Percentiles rank a stretch among this genome's conserved stretches.
phyloP scores from a whole-genome alignment of 805 yeast species.

The Sugiyamaella boreocaroliniensis region DNA sequence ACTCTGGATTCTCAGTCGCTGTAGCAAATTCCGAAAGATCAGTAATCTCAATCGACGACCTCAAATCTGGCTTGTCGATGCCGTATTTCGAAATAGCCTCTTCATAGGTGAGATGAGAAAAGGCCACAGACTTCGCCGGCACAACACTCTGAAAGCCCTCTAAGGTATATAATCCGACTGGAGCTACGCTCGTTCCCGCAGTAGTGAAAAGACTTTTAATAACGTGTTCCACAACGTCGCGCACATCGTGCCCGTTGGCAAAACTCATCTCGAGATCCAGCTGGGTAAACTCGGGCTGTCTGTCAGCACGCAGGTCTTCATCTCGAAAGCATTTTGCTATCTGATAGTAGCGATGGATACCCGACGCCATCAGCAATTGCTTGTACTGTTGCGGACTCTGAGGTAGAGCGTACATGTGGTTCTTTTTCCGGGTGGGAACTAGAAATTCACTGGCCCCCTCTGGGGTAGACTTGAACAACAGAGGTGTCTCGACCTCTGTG shows the following conservation, averaged over 20 bases:
- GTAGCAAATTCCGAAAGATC: constrained; percentile 41
- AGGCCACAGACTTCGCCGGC: constrained; percentile 1
- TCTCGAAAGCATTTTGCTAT: constrained; percentile 93
- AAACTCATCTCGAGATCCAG: constrained; percentile 93
- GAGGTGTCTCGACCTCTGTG: constrained; percentile 86
- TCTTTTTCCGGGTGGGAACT: constrained; percentile 73
- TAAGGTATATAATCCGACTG: constrained; percentile 29
- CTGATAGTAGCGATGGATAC: constrained; percentile 79
- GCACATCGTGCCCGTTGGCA: constrained; percentile 63
- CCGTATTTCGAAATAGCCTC: constrained; percentile 74
- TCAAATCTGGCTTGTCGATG: constrained; percentile 89
- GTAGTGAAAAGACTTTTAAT: constrained; percentile 32
- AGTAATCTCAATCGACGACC: constrained; percentile 44
- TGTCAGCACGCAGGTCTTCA: constrained; percentile 87
- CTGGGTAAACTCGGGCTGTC: constrained; percentile 98
- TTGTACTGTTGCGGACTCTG: constrained; percentile 98
- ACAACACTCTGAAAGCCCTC: constrained; percentile 8
- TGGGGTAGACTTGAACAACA: constrained; percentile 90
- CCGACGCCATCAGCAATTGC: constrained; percentile 91
- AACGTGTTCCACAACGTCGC: constrained; percentile 51
- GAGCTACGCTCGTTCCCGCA: constrained; percentile 28
- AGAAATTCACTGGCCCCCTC: constrained; percentile 96
- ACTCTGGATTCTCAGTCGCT: constrained; percentile 37
- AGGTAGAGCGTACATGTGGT: constrained; percentile 78
- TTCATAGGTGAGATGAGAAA: constrained; percentile 43